Percentiles rank a stretch among this genome's conserved stretches.
Conservation (phyloP, 139 green algal genomes). For the Chara braunii region DNA sequence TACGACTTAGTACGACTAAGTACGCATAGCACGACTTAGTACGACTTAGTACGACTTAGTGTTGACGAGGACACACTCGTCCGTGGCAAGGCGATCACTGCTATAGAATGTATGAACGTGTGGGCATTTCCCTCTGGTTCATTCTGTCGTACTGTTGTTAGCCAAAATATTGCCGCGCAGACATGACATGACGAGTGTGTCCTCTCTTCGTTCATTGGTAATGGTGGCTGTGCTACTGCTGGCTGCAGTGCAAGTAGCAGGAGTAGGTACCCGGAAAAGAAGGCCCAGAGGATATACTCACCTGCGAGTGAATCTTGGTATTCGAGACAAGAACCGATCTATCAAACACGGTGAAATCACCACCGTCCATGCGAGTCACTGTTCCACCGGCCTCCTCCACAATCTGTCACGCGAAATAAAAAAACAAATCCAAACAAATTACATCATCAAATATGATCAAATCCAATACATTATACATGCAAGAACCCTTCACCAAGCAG, state of each 20-base stretch:
- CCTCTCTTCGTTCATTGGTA: not conserved
- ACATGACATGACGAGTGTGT: not conserved
- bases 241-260: not conserved
- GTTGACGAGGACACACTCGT: no score
- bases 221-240: not conserved
- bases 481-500: not conserved
- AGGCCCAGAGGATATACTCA: slow-evolving; percentile 6
- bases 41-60: no score
- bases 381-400: slow-evolving; percentile 60
- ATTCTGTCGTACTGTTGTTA: not conserved
- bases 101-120: no score
- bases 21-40: no score
- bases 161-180: not conserved
- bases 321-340: slow-evolving; percentile 46
- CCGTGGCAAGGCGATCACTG: no score
- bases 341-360: slow-evolving; percentile 61
- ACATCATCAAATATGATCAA: not conserved
- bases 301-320: slow-evolving; percentile 10
- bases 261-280: not conserved
- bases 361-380: slow-evolving; percentile 67
- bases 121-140: not conserved
- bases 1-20: no score
- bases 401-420: slow-evolving; percentile 23
- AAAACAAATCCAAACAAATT: not conserved
- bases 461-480: not conserved